Evolutionary conservation across 805 yeast genomes (phyloP), one percentile per base, ranked within the genome.

Genomic region (Lachancea kluyveri): DNA sequence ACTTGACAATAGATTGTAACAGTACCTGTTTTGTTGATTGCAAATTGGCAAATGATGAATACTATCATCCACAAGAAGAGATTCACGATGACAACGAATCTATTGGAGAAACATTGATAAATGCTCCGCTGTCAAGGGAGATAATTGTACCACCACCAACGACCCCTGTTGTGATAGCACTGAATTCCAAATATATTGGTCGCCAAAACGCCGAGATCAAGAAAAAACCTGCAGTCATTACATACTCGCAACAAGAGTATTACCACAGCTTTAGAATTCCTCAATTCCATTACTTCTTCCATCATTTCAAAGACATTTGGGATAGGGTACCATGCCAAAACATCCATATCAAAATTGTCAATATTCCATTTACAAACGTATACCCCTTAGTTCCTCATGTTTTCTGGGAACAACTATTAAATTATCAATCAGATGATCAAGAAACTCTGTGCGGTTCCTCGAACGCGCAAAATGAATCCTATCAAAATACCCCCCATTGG

Each of bases 1-100:
- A 58, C 8, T 38, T 76, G 14, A 54, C 61, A 7, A 50, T 76
- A 9, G 81, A 75, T 43, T 48, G 75, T 24, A 60, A 61, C 37
- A 72, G 79, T 20, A 56, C 54, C 16, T 62, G 74, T 9, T 75
- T 65, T 31, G 39, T 36, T 2, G 35, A 46, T 17, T 46, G 46
- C 26, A 21, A 28, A 9, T 30, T 46, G 6, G 57, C 48, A 5
- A 35, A 37, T 21, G 54, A 47, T 17, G 36, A 34, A 5, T 54
- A 54, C 26, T 55, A 52, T 28, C 47, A 43, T 25, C 34, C 42
- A 9, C 39, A 40, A 5, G 40, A 35, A 9, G 20, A 35, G 10
- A 13, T 15, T 6, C 21, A 28, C 10, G 24, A 22, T 8, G 48
- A 45, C 25, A 48, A 42, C 23, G 37, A 28, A 15, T 52, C 57